Percentiles rank a stretch among this genome's conserved stretches.
Evolutionary conservation across 169 alveolate genomes (phyloP).

Genomic region (Plasmodium billcollinsi): DNA sequence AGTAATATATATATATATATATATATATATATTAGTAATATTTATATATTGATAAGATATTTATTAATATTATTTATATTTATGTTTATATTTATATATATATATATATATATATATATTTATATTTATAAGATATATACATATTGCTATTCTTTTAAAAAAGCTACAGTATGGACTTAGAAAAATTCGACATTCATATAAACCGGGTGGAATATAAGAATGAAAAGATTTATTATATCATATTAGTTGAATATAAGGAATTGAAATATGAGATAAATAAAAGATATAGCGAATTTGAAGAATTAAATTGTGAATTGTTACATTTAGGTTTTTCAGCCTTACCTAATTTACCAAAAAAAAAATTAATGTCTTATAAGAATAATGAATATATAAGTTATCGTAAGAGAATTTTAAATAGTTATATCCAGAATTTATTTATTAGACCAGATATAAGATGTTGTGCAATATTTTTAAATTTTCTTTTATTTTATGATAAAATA

Average conservation of each 20-base stretch:
- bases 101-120: conserved; percentile 5
- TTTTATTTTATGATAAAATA: conserved; percentile 72
- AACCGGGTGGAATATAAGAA: conserved; percentile 53
- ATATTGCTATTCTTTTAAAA: neutral
- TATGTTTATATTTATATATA: too few relatives aligned
- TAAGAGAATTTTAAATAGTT: conserved; percentile 36
- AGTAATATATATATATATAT: too few relatives aligned
- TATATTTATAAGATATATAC: neutral
- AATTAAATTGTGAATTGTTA: conserved; percentile 62
- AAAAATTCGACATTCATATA: conserved; percentile 45
- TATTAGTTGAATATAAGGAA: conserved; percentile 59
- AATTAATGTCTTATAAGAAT: conserved; percentile 66
- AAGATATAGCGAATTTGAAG: conserved; percentile 72
- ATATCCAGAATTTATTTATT: conserved; percentile 54
- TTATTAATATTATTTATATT: too few relatives aligned
- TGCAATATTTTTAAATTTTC: conserved; percentile 54
- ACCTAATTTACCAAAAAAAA: conserved; percentile 68
- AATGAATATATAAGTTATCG: conserved; percentile 55
- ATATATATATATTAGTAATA: too few relatives aligned
- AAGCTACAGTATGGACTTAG: conserved; percentile 27
- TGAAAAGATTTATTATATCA: conserved; percentile 49
- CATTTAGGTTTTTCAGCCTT: conserved; percentile 70
- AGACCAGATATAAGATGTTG: conserved; percentile 74
- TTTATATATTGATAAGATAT: too few relatives aligned
- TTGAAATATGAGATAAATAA: conserved; percentile 46